These are phyloP conservation scores for Lasiosphaeria ovina DNA, from an alignment of 495 filamentous ascomycete species.

Conservation along the genomic window DNA sequence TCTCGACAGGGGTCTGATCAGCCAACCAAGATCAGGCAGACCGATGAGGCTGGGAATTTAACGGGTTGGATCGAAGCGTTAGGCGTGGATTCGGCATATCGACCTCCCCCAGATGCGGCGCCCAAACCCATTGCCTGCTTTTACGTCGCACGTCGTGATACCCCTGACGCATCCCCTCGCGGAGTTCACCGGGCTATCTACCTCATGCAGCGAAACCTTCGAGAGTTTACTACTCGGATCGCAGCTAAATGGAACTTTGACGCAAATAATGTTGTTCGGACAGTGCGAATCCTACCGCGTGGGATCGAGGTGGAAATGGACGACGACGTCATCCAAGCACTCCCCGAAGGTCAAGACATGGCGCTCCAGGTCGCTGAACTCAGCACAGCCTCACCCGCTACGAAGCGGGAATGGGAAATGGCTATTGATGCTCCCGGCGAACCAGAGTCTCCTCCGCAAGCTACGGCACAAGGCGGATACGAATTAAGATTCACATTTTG, in stretches of 20 bases:
- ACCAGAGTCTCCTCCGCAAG: conserved; percentile 36
- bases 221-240: conserved; percentile 67
- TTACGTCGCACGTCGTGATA: conserved; percentile 67
- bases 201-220: conserved; percentile 68
- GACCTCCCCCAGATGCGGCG: conserved; percentile 69
- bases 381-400: conserved; percentile 16
- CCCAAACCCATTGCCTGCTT: conserved; percentile 82
- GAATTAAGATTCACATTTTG: conserved; percentile 52
- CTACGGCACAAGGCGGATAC: conserved; percentile 35
- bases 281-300: conserved; percentile 65
- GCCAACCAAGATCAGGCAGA: conserved; percentile 45
- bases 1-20: conserved; percentile 47
- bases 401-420: conserved; percentile 55
- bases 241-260: conserved; percentile 79
- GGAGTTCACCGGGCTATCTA: conserved; percentile 86
- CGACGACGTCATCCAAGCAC: conserved; percentile 82
- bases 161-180: conserved; percentile 50
- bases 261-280: conserved; percentile 61
- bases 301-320: conserved; percentile 85
- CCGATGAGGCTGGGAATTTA: conserved; percentile 53
- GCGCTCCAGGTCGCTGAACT: conserved; percentile 49
- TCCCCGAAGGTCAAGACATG: conserved; percentile 92
- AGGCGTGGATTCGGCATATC: conserved; percentile 82
- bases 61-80: conserved; percentile 88
- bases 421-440: conserved; percentile 43